These are phyloP conservation scores for Penicillium pulvis DNA, from an alignment of 495 filamentous ascomycete genomes.

Conservation along the genomic window DNA sequence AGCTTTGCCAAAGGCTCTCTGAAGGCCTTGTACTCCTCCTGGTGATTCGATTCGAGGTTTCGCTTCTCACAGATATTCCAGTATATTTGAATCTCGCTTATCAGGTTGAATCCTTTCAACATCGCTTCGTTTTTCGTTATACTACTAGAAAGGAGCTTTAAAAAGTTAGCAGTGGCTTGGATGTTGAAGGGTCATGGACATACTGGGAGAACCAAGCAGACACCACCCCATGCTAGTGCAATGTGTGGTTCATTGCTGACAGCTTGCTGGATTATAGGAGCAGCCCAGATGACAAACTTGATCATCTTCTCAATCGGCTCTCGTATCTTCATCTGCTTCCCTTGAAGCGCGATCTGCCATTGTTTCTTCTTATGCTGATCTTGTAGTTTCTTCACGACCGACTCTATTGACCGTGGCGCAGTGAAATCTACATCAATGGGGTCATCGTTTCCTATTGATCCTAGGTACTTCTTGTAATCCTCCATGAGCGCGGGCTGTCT, in stretches of 20 bases:
- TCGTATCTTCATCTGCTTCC: not conserved
- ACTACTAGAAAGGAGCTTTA: constrained; percentile 5
- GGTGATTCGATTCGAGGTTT: not conserved
- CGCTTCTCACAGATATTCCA: constrained; percentile 8
- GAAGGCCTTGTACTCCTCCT: not conserved
- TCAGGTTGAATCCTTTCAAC: constrained; percentile 10
- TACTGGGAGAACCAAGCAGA: not conserved
- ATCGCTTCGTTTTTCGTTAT: constrained; percentile 4
- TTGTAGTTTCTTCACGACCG: not conserved
- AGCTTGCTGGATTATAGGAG: not conserved
- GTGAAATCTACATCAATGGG: not conserved
- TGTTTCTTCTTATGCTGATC: not conserved
- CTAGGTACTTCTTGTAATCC: not conserved
- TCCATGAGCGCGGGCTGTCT: not conserved
- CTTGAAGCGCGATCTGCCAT: not conserved
- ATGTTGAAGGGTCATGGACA: not conserved
- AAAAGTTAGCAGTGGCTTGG: not conserved
- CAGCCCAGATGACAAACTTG: not conserved
- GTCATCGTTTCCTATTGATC: not conserved
- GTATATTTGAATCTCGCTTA: not conserved
- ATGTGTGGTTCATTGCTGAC: not conserved
- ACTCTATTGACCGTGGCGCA: not conserved
- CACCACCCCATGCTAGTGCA: not conserved
- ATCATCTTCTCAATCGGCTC: not conserved
- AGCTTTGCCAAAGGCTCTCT: constrained; percentile 1